Conservation (phyloP, 257 asterid genomes). For the Lycium ferocissimum region DNA sequence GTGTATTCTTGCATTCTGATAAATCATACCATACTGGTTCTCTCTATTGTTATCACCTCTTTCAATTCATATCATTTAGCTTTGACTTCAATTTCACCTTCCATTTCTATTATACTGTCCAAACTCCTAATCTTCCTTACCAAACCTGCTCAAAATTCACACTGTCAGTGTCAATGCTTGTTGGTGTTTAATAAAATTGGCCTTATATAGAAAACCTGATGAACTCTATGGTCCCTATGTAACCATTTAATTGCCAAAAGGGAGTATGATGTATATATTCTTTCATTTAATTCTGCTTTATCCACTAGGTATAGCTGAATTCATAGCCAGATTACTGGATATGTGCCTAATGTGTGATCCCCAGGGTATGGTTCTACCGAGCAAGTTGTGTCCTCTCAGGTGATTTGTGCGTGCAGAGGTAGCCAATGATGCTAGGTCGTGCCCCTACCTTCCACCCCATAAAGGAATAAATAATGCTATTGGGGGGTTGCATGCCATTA, state of each 20-base stretch:
- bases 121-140: background rate
- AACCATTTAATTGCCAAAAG: constrained; percentile 4
- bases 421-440: constrained; percentile 12
- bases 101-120: background rate
- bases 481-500: constrained; percentile 9
- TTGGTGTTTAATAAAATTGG: background rate
- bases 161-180: background rate
- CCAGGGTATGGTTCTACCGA: background rate
- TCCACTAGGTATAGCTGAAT: background rate
- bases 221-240: background rate
- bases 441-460: background rate
- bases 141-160: constrained; percentile 7
- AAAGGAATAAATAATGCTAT: constrained; percentile 22
- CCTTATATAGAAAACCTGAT: background rate
- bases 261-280: background rate
- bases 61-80: background rate
- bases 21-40: constrained; percentile 14
- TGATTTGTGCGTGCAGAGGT: background rate
- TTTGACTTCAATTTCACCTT: constrained; percentile 11
- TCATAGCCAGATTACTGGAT: background rate
- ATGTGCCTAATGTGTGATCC: background rate
- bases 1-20: constrained; percentile 1
- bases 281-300: background rate
- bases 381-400: background rate
- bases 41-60: background rate